Conservation (phyloP, 169 alveolate species). For the Eimeria nieschulzi region DNA sequence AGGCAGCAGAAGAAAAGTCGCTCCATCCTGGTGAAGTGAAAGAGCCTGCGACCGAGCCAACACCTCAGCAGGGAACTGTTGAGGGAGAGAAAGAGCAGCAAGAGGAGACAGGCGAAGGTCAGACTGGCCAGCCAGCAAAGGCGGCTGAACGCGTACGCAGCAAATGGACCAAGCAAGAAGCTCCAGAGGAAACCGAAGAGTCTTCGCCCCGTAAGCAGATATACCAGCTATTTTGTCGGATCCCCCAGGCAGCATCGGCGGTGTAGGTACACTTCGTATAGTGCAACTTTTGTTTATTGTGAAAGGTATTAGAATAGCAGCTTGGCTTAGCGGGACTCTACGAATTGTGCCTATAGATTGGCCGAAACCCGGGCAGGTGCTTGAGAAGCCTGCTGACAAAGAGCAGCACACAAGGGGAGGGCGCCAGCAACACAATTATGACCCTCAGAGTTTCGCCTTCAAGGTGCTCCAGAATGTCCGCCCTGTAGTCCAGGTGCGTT, state of each 20-base stretch:
- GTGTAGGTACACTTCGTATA: background rate
- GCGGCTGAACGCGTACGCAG: background rate
- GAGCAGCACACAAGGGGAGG: slow-evolving; percentile 48
- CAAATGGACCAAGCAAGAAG: background rate
- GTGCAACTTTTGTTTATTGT: background rate
- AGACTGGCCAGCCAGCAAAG: background rate
- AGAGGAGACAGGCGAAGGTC: background rate
- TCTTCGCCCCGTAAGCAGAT: background rate
- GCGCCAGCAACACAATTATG: slow-evolving; percentile 43
- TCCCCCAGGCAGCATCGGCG: background rate
- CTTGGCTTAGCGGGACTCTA: too few relatives aligned
- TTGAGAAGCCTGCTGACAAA: slow-evolving; percentile 25
- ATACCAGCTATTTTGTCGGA: background rate
- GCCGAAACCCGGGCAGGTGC: slow-evolving; percentile 67
- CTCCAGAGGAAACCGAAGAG: background rate
- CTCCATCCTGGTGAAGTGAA: background rate
- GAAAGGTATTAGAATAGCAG: too few relatives aligned
- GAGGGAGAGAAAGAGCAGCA: slow-evolving; percentile 23
- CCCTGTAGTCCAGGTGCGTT: slow-evolving; percentile 40
- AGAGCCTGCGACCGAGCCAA: background rate
- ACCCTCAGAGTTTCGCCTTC: slow-evolving; percentile 71
- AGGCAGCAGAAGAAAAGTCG: background rate
- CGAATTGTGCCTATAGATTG: slow-evolving; percentile 33
- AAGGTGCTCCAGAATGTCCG: slow-evolving; percentile 59
- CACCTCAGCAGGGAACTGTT: slow-evolving; percentile 15